A percentile compares a stretch with the other conserved stretches of the same genome.
phyloP scores from a whole-genome alignment of 2,329 filamentous ascomycete species.

The Alternaria arborescens region DNA sequence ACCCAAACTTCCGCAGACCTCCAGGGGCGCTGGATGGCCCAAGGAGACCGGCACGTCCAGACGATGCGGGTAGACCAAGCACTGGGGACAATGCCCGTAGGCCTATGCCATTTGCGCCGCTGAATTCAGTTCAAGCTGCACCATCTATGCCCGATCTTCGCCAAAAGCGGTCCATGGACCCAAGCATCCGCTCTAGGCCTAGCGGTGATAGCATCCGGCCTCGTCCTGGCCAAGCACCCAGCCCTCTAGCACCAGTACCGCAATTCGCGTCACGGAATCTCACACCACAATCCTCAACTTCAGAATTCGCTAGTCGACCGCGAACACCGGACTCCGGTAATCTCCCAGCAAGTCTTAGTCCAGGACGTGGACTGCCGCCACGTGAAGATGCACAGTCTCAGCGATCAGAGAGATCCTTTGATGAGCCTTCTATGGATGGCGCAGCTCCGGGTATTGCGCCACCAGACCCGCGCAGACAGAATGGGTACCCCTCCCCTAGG shows the following conservation, averaged over 20 bases:
- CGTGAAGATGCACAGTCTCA: slow-evolving; percentile 45
- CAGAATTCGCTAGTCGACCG: slow-evolving; percentile 46
- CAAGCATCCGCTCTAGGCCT: slow-evolving; percentile 43
- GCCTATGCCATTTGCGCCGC: slow-evolving; percentile 33
- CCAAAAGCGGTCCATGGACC: slow-evolving; percentile 47
- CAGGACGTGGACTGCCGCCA: slow-evolving; percentile 36
- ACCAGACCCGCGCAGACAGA: slow-evolving; percentile 41
- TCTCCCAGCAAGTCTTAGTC: slow-evolving; percentile 35
- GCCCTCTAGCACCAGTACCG: slow-evolving; percentile 35
- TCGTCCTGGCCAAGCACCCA: slow-evolving; percentile 41
- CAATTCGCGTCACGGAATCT: slow-evolving; percentile 45
- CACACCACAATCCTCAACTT: slow-evolving; percentile 52
- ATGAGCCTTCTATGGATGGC: slow-evolving; percentile 37
- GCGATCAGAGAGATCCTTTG: slow-evolving; percentile 39
- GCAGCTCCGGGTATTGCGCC: slow-evolving; percentile 27
- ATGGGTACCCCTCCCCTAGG: slow-evolving; percentile 36
- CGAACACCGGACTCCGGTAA: slow-evolving; percentile 44
- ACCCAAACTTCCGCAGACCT: slow-evolving; percentile 35
- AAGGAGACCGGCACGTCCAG: slow-evolving; percentile 30
- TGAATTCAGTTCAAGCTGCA: slow-evolving; percentile 30
- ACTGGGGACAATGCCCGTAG: slow-evolving; percentile 44
- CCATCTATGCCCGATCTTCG: slow-evolving; percentile 41
- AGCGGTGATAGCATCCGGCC: slow-evolving; percentile 49
- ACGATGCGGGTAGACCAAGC: slow-evolving; percentile 36
- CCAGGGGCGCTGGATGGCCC: slow-evolving; percentile 32